Percentiles rank a stretch among this genome's conserved stretches.
phyloP scores from a whole-genome alignment of 345 rosid species.

The Crucihimalaya himalaica region DNA sequence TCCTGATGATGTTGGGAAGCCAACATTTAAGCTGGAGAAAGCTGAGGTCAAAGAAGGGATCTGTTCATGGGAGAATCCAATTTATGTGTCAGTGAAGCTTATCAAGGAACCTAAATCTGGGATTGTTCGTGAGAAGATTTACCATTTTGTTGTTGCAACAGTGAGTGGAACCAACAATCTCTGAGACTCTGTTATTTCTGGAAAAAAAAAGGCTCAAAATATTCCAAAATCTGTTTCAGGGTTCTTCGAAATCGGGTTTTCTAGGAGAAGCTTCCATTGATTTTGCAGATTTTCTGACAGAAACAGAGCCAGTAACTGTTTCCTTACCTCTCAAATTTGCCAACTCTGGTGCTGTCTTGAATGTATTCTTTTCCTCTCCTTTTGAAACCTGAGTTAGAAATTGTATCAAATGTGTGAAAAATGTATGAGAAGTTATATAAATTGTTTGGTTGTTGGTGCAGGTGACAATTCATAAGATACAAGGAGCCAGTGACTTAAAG shows the following conservation, averaged over 20 bases:
- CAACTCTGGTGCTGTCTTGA: conserved; percentile 82
- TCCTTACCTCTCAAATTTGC: conserved; percentile 91
- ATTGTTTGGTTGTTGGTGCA: conserved; percentile 38
- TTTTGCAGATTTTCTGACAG: conserved; percentile 77
- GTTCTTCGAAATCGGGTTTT: conserved; percentile 74
- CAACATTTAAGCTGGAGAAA: conserved; percentile 76
- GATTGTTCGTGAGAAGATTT: conserved; percentile 72
- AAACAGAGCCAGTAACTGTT: conserved; percentile 63
- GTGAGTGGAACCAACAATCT: conserved; percentile 41
- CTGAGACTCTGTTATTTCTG: conserved; percentile 21
- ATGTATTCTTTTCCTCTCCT: conserved; percentile 50
- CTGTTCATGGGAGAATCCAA: conserved; percentile 88
- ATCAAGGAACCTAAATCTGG: conserved; percentile 67
- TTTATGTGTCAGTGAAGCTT: conserved; percentile 74
- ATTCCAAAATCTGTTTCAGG: conserved; percentile 48
- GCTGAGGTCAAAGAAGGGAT: conserved; percentile 67
- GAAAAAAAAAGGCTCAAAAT: background rate
- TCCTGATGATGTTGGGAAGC: conserved; percentile 92
- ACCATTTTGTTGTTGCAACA: conserved; percentile 83
- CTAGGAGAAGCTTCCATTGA: conserved; percentile 95
- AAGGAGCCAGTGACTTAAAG: conserved; percentile 59
- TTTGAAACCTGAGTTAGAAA: background rate
- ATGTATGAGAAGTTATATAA: background rate
- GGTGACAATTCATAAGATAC: conserved; percentile 78
- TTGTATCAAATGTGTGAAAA: background rate